Percentiles rank a stretch among this genome's conserved stretches.
Evolutionary conservation across 495 filamentous ascomycete genomes (phyloP).

Genomic region (Diplogelasinospora grovesii): DNA sequence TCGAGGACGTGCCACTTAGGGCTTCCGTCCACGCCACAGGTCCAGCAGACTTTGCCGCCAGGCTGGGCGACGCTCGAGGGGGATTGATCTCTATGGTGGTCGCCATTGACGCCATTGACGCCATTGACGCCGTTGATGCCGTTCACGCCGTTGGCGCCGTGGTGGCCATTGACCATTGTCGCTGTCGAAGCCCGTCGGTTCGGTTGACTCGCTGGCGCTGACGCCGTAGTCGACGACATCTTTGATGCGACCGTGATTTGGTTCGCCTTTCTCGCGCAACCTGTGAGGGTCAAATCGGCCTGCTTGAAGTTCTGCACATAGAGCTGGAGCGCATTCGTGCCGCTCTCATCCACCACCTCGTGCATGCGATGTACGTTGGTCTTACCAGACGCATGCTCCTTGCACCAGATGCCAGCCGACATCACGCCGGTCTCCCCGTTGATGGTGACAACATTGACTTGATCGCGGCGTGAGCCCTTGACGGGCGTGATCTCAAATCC

Average conservation of each 20-base stretch:
- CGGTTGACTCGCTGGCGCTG: constrained; percentile 7
- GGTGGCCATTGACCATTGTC: constrained; percentile 20
- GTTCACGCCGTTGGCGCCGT: constrained; percentile 5
- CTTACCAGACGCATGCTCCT: constrained; percentile 67
- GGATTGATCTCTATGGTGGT: constrained; percentile 9
- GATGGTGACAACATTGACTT: constrained; percentile 64
- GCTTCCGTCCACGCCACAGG: constrained; percentile 53
- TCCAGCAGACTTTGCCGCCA: constrained; percentile 45
- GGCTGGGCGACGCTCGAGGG: constrained; percentile 17
- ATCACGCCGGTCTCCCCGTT: constrained; percentile 70
- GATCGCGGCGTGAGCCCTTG: constrained; percentile 77
- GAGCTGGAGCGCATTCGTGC: constrained; percentile 70
- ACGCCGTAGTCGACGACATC: constrained; percentile 26
- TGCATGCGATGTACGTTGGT: constrained; percentile 67
- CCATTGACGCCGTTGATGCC: constrained; percentile 35
- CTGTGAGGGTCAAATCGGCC: constrained; percentile 80
- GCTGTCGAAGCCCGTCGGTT: constrained; percentile 37
- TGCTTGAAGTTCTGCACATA: constrained; percentile 89
- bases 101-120: constrained; percentile 22
- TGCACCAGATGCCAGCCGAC: constrained; percentile 81
- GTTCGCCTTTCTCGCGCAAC: constrained; percentile 81
- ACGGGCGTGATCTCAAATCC: constrained; percentile 89
- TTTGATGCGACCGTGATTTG: constrained; percentile 35
- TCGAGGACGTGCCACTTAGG: constrained; percentile 54
- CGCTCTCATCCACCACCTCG: constrained; percentile 58